Base-by-base conservation (phyloP, 441 rosid species). In the Adansonia madagascariensis region DNA sequence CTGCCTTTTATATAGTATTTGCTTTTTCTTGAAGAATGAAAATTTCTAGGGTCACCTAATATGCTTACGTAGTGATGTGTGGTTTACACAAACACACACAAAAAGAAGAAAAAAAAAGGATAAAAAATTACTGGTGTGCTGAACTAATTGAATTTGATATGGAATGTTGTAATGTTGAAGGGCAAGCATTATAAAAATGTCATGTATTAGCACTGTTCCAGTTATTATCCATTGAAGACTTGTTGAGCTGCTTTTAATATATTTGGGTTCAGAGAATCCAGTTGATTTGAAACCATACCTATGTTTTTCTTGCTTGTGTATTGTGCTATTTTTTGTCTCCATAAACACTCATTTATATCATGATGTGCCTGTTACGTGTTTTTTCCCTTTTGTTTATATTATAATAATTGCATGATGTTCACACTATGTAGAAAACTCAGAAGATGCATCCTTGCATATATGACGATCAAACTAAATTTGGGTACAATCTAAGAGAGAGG, bases 391-490 rank as follows among this genome's bases (percentile, higher is more conserved):
- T 64, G 50, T 67, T 64, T 47, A 44, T 22, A 47, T 53, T 73
- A 22, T 76, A 66, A 66, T 65, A 64, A 71, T 78, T 18, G 64
- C 17, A 17, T 73, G 39, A 31, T 78, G 35, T 78, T 80, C 72
- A 18, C 69, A 15, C 82, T 79, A 75, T 80, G 80, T 84, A 92
- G 97, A 92, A 85, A 85, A 70, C 83, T 76, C 90, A 85, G 87
- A 91, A 78, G 91, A 90, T 88, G 94, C 97, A 89, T 79, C 99
- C 97, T 0, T 84, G 83, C 74, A 67, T 89, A 86, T 94, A 94
- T 76, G 97, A 90, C 11, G 97, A 89, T 85, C 84, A 86, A 46
- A 78, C 72, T 85, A 95, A 90, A 80, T 70, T 88, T 74, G 80
- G 77, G 64, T 95, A 95, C 88, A 90, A 93, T 75, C 84, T 94